A percentile compares a stretch with the other conserved stretches of the same genome.
phyloP scores from a whole-genome alignment of 202 grass and related monocot genomes.

The Sporobolus alterniflorus region DNA sequence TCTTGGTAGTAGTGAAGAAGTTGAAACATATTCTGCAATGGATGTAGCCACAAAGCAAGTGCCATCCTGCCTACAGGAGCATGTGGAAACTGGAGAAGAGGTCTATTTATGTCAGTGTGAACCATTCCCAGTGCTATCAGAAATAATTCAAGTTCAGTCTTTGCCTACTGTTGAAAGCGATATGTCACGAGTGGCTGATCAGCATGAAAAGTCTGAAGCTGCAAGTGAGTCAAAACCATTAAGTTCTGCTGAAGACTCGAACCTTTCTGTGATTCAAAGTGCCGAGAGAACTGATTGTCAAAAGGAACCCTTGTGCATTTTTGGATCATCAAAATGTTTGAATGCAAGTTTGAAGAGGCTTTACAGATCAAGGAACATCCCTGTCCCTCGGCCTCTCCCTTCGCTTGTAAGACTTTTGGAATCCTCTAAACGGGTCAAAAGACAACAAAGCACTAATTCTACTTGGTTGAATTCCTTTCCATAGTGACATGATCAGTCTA shows the following conservation, averaged over 20 bases:
- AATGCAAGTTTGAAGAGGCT: constrained; percentile 81
- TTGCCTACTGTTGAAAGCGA: constrained; percentile 19
- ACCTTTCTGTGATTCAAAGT: constrained; percentile 27
- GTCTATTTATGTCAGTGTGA: background rate
- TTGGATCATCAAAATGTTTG: constrained; percentile 66
- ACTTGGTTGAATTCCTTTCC: constrained; percentile 46
- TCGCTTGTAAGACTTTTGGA: constrained; percentile 69
- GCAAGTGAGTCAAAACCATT: constrained; percentile 1
- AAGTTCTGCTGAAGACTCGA: constrained; percentile 14
- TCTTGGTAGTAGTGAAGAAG: constrained; percentile 10
- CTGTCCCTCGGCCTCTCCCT: constrained; percentile 79
- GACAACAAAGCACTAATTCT: constrained; percentile 31
- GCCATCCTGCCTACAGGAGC: constrained; percentile 15
- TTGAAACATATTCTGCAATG: constrained; percentile 15
- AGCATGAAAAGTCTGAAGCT: constrained; percentile 25
- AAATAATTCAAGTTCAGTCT: constrained; percentile 17
- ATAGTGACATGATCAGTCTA: constrained; percentile 32
- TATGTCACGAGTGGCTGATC: constrained; percentile 6
- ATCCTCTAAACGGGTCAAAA: constrained; percentile 70
- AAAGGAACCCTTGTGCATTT: constrained; percentile 19
- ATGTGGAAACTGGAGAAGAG: background rate
- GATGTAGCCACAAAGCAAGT: background rate
- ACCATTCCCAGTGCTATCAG: background rate
- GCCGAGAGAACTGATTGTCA: constrained; percentile 22
- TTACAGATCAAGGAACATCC: constrained; percentile 89